Evolutionary conservation across 768 basidiomycete genomes (phyloP).

Genomic region (Boletus subcaerulescens): DNA sequence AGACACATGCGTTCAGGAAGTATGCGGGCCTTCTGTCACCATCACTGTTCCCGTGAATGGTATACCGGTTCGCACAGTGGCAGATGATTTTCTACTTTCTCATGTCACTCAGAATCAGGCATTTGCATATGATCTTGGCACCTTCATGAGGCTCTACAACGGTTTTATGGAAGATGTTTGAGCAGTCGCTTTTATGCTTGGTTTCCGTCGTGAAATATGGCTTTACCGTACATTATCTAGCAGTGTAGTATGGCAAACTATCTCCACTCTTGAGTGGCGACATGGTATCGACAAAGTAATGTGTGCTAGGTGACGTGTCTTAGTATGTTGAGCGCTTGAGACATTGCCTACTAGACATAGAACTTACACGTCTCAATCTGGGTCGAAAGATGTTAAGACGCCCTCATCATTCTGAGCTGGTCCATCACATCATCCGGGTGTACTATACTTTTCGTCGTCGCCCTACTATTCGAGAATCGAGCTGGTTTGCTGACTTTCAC

Average conservation of each 20-base stretch:
- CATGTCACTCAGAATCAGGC: slow-evolving; percentile 8
- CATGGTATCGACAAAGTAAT: no score
- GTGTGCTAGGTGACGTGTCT: no score
- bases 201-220: no score
- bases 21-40: neutral
- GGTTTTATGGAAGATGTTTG: slow-evolving; percentile 2
- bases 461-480: slow-evolving; percentile 40
- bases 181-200: neutral
- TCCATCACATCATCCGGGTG: slow-evolving; percentile 43
- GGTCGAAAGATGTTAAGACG: slow-evolving; percentile 8
- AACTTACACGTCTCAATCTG: no score
- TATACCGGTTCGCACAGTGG: slow-evolving; percentile 4
- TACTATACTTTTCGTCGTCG: slow-evolving; percentile 27
- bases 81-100: slow-evolving; percentile 9
- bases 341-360: no score
- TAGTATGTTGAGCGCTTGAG: no score
- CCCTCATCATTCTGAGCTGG: slow-evolving; percentile 43
- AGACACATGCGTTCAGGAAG: slow-evolving; percentile 14
- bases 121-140: slow-evolving; percentile 6
- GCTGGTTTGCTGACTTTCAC: slow-evolving; percentile 36
- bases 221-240: no score
- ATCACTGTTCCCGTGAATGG: slow-evolving; percentile 4
- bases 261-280: no score
- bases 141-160: slow-evolving; percentile 11
- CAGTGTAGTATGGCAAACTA: no score